A percentile compares a stretch with the other conserved stretches of the same genome.
These are phyloP conservation scores for Amaranthus tricolor DNA, from an alignment of 179 eudicot genomes.

Conservation along the genomic window DNA sequence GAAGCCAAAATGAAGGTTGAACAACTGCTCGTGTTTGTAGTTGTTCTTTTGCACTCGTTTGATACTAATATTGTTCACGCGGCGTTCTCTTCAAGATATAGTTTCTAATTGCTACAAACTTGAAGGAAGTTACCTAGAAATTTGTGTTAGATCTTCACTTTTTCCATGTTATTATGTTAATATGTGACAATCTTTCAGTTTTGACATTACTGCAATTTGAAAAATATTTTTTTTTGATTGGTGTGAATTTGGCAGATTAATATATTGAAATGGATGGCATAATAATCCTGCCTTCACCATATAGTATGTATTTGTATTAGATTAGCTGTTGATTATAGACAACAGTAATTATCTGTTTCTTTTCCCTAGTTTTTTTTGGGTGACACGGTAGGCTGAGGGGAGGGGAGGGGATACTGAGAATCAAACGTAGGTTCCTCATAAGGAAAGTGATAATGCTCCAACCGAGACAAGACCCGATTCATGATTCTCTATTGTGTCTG, in stretches of 20 bases:
- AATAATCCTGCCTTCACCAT: too few species aligned
- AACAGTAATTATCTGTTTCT: too few species aligned
- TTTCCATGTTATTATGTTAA: background rate
- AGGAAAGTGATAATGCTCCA: too few species aligned
- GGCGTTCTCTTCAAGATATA: background rate
- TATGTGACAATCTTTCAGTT: background rate
- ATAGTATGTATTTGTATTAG: too few species aligned
- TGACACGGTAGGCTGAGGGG: too few species aligned
- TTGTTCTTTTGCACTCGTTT: conserved; percentile 5
- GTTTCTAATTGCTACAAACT: background rate
- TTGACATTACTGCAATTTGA: background rate
- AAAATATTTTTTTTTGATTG: background rate
- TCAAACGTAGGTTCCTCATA: too few species aligned
- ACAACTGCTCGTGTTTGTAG: background rate
- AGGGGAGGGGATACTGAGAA: too few species aligned
- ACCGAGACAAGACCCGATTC: too few species aligned
- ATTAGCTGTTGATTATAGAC: too few species aligned
- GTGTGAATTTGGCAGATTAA: background rate
- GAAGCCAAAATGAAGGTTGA: background rate
- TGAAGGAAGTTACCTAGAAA: background rate
- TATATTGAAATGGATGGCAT: too few species aligned
- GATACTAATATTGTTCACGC: background rate
- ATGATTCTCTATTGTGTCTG: too few species aligned
- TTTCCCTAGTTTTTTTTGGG: too few species aligned
- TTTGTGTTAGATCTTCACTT: background rate